phyloP scores from a whole-genome alignment of 441 rosid genomes.

The Jatropha podagrica region DNA sequence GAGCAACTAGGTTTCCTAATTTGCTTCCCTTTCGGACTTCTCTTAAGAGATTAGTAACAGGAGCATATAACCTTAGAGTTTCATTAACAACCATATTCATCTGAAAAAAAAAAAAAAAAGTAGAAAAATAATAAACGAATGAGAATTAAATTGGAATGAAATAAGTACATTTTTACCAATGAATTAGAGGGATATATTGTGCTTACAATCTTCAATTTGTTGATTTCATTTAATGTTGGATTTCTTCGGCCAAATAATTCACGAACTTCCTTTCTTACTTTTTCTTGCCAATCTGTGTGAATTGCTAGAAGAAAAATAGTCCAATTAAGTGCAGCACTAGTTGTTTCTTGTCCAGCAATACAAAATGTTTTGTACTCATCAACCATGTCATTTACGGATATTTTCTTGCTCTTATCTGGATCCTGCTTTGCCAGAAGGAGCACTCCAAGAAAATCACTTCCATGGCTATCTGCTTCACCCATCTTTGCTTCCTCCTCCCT shows the following conservation, averaged over 20 bases:
- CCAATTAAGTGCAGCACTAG: constrained; percentile 29
- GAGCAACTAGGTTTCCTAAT: constrained; percentile 30
- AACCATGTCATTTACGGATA: constrained; percentile 25
- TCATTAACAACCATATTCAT: constrained; percentile 29
- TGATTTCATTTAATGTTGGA: constrained; percentile 27
- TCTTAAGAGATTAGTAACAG: constrained; percentile 3
- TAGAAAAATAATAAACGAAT: too few species aligned
- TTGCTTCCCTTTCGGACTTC: neutral
- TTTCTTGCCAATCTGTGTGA: constrained; percentile 40
- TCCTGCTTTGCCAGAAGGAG: constrained; percentile 12
- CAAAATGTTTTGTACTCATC: constrained; percentile 41
- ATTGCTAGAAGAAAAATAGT: constrained; percentile 30
- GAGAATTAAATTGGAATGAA: too few species aligned
- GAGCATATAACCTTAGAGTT: constrained; percentile 6
- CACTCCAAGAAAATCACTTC: constrained; percentile 2
- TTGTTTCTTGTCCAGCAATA: constrained; percentile 44
- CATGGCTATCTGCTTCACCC: neutral
- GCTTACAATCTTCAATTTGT: constrained; percentile 30
- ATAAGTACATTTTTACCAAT: too few species aligned
- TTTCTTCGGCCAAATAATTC: constrained; percentile 24
- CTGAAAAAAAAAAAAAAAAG: neutral
- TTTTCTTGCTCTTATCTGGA: constrained; percentile 16
- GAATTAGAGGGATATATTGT: too few species aligned
- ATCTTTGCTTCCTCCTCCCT: constrained; percentile 24
- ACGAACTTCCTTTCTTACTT: constrained; percentile 34